Evolutionary conservation across 805 yeast species (phyloP), one percentile per base, ranked within the genome.

Genomic region (Zygoascus bituminiphila): DNA sequence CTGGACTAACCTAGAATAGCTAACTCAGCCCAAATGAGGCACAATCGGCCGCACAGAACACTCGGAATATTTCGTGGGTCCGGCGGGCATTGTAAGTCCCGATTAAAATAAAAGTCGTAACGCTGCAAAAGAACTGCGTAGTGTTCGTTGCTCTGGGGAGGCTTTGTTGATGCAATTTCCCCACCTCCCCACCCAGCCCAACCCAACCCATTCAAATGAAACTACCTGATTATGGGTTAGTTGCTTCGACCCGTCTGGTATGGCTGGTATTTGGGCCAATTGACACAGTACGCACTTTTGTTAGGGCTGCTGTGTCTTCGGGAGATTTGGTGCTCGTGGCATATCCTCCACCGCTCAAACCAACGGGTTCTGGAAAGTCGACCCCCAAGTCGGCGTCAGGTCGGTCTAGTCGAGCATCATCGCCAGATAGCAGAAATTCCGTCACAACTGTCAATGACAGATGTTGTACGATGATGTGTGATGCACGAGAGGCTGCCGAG

Each of bases 261-360:
- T 41, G 44, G 44, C 44, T 41, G n/a, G 22, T 41, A 24, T 41
- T 41, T 17, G 44, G 44, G 5, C 15, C 14, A 4, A 26, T 41
- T 15, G 44, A 41, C 19, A 41, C 33, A 14, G 26, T 41, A n/a
- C 3, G 22, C 10, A 36, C 22, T 3, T 19, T 36, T 15, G 22
- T 36, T 4, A 10, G 22, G 9, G 22, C 20, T 15, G 21, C 39
- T 36, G 22, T 36, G 3, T 10, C 21, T 15, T 17, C 39, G 14
- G 22, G 22, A 4, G 39, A 36, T 36, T 36, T 36, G 39, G 39
- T 36, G 20, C 39, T 36, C 3, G 39, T 36, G 5, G 39, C 39
- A 4, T 19, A 36, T 36, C 39, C 39, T 20, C 39, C 39, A 15
- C 33, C 33, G 4, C 10, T 29, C 8, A 29, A 29, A 15, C 15